Conservation (phyloP, 345 rosid genomes). For the Camelina hispida region DNA sequence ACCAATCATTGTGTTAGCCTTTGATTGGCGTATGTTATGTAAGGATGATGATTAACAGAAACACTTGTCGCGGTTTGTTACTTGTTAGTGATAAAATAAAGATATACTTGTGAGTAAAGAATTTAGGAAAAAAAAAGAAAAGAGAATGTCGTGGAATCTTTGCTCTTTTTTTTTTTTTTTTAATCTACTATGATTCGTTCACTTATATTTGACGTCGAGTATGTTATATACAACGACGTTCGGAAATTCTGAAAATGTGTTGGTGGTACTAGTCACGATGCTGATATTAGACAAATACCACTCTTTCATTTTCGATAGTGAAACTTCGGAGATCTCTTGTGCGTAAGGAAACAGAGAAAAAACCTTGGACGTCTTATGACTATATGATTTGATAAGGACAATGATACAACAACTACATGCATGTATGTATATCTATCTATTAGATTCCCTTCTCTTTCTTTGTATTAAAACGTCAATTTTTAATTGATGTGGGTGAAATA, state of each 20-base stretch:
- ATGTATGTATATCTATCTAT: not conserved
- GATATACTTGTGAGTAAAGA: slow-evolving; percentile 2
- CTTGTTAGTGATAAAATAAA: slow-evolving; percentile 6
- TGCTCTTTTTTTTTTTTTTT: slow-evolving; percentile 2
- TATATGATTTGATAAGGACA: not conserved
- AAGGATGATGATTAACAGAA: slow-evolving; percentile 34
- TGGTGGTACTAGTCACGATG: slow-evolving; percentile 13
- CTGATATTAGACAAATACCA: not conserved
- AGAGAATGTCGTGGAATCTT: slow-evolving; percentile 44
- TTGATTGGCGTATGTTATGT: slow-evolving; percentile 20
- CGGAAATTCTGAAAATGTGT: not conserved
- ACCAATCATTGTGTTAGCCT: slow-evolving; percentile 35
- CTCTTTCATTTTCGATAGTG: not conserved
- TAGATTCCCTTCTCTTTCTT: not conserved
- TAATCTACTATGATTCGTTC: slow-evolving; percentile 6
- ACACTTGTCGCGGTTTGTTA: slow-evolving; percentile 27
- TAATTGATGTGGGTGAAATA: not conserved
- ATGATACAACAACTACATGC: not conserved
- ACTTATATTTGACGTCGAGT: slow-evolving; percentile 2
- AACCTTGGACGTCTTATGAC: not conserved
- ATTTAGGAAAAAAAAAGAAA: not conserved
- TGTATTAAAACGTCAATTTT: slow-evolving; percentile 2
- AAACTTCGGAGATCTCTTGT: slow-evolving; percentile 5
- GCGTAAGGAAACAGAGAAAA: slow-evolving; percentile 2
- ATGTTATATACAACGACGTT: slow-evolving; percentile 14